phyloP scores from a whole-genome alignment of 164 flowering plant genomes.

The Buxus sempervirens region DNA sequence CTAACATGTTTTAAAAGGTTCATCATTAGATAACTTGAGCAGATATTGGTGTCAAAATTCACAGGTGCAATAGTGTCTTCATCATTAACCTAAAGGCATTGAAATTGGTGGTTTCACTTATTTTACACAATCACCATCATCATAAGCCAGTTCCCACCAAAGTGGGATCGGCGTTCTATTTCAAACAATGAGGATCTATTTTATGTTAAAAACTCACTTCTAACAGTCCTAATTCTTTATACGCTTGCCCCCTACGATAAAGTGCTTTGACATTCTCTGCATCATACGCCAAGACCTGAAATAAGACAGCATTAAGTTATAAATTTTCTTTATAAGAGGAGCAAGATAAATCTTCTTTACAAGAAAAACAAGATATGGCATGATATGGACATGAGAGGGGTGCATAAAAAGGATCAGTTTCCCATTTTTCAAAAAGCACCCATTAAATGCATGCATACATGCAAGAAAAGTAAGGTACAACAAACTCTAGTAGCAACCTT shows the following conservation, averaged over 20 bases:
- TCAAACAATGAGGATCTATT: background rate
- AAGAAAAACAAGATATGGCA: background rate
- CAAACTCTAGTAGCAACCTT: too few relatives aligned
- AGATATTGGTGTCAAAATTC: conserved; percentile 4
- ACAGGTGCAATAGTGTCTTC: background rate
- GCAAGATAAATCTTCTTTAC: background rate
- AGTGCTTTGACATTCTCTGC: conserved; percentile 84
- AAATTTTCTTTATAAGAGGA: background rate
- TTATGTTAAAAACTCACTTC: conserved; percentile 44
- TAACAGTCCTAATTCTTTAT: conserved; percentile 63
- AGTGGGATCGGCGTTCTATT: too few relatives aligned
- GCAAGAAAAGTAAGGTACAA: background rate
- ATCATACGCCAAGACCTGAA: conserved; percentile 78
- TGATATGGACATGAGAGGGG: background rate
- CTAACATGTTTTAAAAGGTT: conserved; percentile 34
- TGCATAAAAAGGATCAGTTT: background rate
- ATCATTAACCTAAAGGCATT: background rate
- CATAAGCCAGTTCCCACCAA: too few relatives aligned
- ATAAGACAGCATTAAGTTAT: background rate
- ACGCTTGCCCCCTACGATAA: conserved; percentile 95
- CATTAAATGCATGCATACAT: background rate
- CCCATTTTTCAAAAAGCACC: background rate
- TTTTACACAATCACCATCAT: background rate
- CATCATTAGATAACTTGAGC: conserved; percentile 13
- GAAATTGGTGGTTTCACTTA: background rate